Evolutionary conservation across 805 yeast species (phyloP).

Genomic region (Barnettozyma vustinii): DNA sequence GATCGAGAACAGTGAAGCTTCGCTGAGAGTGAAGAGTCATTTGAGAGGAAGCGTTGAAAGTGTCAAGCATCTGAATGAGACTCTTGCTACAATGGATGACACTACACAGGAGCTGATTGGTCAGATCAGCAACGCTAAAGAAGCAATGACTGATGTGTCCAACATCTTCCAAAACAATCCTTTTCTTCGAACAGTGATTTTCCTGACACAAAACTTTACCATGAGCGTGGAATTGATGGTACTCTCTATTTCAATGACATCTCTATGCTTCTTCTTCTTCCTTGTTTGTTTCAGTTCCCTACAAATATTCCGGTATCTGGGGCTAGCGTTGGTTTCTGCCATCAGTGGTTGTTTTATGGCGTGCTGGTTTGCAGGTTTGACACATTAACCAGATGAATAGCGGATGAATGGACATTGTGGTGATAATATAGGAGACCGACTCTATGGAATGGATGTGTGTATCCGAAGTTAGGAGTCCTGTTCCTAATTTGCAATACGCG

Average conservation of each 20-base stretch:
- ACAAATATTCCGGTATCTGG: background rate
- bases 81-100: background rate
- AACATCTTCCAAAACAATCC: constrained; percentile 3
- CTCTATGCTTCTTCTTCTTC: constrained; percentile 2
- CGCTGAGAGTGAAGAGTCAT: background rate
- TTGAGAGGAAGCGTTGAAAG: background rate
- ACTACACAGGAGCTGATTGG: constrained; percentile 1
- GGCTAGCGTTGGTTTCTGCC: background rate
- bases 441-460: background rate
- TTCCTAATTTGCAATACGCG: background rate
- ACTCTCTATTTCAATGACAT: background rate
- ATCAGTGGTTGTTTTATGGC: background rate
- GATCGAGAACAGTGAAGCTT: background rate
- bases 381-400: background rate
- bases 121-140: constrained; percentile 1
- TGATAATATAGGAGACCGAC: background rate
- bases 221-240: background rate
- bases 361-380: background rate
- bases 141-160: constrained; percentile 1
- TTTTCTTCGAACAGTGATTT: background rate
- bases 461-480: background rate
- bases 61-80: background rate
- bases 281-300: background rate
- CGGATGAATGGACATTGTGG: background rate
- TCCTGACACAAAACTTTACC: background rate